Conservation (phyloP, 805 yeast species). For the Zygosaccharomyces kombuchaensis region DNA sequence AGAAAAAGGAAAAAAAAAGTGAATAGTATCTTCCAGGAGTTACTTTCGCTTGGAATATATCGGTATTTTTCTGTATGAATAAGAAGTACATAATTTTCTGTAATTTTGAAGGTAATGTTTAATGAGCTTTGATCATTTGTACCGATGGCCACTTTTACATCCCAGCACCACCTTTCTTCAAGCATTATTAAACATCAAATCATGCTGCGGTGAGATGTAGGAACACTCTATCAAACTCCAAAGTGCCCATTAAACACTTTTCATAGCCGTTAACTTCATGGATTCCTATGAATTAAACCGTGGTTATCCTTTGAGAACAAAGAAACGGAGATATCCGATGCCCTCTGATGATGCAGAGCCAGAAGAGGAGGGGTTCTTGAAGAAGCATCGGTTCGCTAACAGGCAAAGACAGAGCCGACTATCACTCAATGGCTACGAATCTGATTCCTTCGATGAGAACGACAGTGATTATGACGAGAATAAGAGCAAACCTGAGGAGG, state of each 20-base stretch:
- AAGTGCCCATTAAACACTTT: too few species aligned
- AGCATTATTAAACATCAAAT: too few species aligned
- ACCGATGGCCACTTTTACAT: too few species aligned
- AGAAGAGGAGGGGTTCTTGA: slow-evolving; percentile 5
- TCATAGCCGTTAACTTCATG: not conserved
- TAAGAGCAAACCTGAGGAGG: not conserved
- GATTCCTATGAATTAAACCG: not conserved
- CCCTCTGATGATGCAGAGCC: not conserved
- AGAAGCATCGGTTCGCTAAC: slow-evolving; percentile 3
- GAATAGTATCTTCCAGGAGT: too few species aligned
- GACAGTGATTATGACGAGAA: slow-evolving; percentile 8
- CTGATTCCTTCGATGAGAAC: slow-evolving; percentile 14
- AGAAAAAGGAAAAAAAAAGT: not conserved
- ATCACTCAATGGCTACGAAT: slow-evolving; percentile 7
- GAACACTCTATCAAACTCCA: too few species aligned
- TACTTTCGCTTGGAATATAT: too few species aligned
- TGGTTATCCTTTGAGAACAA: not conserved
- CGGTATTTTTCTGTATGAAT: too few species aligned
- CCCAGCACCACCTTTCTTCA: too few species aligned
- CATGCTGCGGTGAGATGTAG: too few species aligned
- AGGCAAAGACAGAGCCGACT: slow-evolving; percentile 6
- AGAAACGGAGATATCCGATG: not conserved
- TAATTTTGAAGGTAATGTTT: too few species aligned
- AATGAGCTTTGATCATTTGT: too few species aligned
- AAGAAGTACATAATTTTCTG: too few species aligned